Percentiles rank a stretch among this genome's conserved stretches.
These are phyloP conservation scores for Tagetes erecta DNA, from an alignment of 129 eudicot genomes.

Conservation along the genomic window DNA sequence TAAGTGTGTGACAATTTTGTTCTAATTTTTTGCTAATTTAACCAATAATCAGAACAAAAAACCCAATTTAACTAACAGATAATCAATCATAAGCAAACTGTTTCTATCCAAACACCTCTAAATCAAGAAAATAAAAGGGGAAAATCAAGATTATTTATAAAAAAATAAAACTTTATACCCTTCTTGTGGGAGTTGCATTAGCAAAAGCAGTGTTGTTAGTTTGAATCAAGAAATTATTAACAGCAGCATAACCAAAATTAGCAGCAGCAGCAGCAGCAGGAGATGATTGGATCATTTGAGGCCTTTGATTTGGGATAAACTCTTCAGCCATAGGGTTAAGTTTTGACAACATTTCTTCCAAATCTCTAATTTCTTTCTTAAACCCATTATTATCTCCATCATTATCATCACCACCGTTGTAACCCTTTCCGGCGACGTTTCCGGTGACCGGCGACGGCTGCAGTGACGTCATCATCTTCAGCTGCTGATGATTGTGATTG, in stretches of 20 bases:
- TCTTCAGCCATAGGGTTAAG: slow-evolving; percentile 83
- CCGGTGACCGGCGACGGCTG: slow-evolving; percentile 9
- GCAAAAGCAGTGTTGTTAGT: slow-evolving; percentile 34
- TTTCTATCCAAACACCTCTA: not conserved
- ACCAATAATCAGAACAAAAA: not conserved
- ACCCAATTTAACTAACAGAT: not conserved
- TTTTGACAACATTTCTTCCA: slow-evolving; percentile 80
- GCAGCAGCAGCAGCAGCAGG: slow-evolving; percentile 32
- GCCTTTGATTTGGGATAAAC: slow-evolving; percentile 60
- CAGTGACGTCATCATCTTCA: slow-evolving; percentile 21
- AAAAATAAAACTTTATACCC: slow-evolving; percentile 36
- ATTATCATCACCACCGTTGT: slow-evolving; percentile 25
- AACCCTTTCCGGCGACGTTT: not conserved
- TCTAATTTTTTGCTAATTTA: not conserved
- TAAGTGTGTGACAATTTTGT: not conserved
- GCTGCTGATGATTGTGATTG: slow-evolving; percentile 11
- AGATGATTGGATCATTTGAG: slow-evolving; percentile 26
- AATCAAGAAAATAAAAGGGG: slow-evolving; percentile 3
- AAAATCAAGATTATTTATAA: not conserved
- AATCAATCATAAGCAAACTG: not conserved
- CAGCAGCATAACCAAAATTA: slow-evolving; percentile 56
- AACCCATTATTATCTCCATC: slow-evolving; percentile 45
- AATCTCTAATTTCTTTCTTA: slow-evolving; percentile 67
- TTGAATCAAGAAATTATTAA: slow-evolving; percentile 40
- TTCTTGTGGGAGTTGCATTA: slow-evolving; percentile 38